phyloP scores from a whole-genome alignment of 164 flowering plant genomes.

The Vitis riparia region DNA sequence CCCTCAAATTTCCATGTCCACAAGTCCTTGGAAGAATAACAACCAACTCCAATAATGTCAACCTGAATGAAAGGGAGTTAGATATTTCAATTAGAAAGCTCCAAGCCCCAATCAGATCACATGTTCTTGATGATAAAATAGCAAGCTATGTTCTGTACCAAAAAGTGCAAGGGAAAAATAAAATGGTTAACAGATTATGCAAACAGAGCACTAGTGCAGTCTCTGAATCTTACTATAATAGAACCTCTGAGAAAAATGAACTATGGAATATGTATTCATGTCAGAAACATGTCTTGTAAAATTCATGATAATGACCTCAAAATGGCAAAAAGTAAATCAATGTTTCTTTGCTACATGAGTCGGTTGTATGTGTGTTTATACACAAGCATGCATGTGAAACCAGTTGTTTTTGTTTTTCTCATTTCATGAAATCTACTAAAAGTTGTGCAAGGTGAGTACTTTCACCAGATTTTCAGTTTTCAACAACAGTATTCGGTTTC shows the following conservation, averaged over 20 bases:
- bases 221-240: not conserved
- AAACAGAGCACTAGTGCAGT: not conserved
- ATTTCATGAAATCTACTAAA: no score
- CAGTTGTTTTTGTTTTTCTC: no score
- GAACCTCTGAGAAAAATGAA: not conserved
- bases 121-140: no score
- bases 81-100: not conserved
- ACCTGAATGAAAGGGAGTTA: conserved; percentile 47
- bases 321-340: not conserved
- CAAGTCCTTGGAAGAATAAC: conserved; percentile 93
- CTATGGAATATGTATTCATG: not conserved
- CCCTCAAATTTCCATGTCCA: conserved; percentile 99
- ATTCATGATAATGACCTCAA: not conserved
- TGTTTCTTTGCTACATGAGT: no score
- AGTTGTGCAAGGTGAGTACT: no score
- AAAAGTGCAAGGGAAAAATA: not conserved
- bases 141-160: no score
- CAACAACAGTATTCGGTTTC: no score
- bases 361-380: no score
- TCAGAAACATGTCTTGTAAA: no score
- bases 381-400: no score
- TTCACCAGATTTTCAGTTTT: no score
- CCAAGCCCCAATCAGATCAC: no score
- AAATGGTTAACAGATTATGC: not conserved
- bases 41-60: conserved; percentile 93